phyloP scores from a whole-genome alignment of 208 protist species.

The Leishmania martiniquensis region DNA sequence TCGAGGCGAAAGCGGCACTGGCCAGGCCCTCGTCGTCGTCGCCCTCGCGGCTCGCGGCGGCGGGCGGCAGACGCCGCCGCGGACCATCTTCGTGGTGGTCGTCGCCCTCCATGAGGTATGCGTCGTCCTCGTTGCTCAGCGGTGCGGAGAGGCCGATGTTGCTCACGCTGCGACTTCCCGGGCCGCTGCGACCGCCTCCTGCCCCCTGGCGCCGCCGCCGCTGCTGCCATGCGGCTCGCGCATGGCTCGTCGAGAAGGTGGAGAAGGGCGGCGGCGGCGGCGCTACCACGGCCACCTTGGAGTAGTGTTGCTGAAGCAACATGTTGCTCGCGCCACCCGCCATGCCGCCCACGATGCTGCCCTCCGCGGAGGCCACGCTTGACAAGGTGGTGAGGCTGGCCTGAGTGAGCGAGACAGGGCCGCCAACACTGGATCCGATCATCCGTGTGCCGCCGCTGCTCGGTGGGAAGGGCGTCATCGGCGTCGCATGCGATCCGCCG shows the following conservation, averaged over 20 bases:
- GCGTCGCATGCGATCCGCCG: slow-evolving; percentile 5
- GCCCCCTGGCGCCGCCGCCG: slow-evolving; percentile 8
- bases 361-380: slow-evolving; percentile 2
- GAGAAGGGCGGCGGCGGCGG: slow-evolving; percentile 22
- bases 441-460: neutral
- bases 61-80: neutral
- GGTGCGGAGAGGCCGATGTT: neutral
- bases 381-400: slow-evolving; percentile 17
- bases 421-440: neutral
- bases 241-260: slow-evolving; percentile 3
- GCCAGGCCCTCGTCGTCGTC: neutral
- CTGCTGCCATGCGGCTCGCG: slow-evolving; percentile 23
- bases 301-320: neutral
- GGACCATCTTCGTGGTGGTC: neutral
- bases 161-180: neutral
- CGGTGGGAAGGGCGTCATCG: neutral
- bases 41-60: neutral
- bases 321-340: neutral
- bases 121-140: slow-evolving; percentile 17
- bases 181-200: neutral
- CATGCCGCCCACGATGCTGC: neutral
- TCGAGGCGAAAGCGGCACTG: slow-evolving; percentile 30
- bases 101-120: neutral
- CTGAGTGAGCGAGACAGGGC: slow-evolving; percentile 2
- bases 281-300: slow-evolving; percentile 17